These are phyloP conservation scores for Bassia scoparia DNA, from an alignment of 148 eudicot genomes.

Conservation along the genomic window DNA sequence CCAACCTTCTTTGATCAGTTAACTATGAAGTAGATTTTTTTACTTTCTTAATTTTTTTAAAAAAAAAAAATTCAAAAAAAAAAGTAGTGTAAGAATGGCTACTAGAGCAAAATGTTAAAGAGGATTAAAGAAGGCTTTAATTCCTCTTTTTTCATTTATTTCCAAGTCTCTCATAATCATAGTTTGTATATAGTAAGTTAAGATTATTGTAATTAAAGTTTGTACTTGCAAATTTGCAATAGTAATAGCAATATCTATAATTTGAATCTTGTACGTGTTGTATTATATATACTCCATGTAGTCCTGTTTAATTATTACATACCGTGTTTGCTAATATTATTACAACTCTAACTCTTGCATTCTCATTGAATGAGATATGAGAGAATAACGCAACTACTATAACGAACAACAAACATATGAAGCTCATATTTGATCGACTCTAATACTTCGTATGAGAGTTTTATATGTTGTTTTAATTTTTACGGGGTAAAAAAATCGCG, in stretches of 20 bases:
- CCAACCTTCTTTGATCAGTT: conserved; percentile 14
- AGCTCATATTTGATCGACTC: no score
- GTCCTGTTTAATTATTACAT: no score
- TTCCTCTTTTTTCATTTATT: conserved; percentile 8
- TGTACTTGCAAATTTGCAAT: not conserved
- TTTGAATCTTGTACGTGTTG: not conserved
- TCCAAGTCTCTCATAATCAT: conserved; percentile 9
- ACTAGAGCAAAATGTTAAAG: conserved; percentile 14
- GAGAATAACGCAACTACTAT: no score
- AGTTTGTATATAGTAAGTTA: conserved; percentile 1
- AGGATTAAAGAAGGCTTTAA: conserved; percentile 8
- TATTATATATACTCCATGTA: no score
- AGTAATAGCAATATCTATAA: not conserved
- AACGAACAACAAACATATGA: no score
- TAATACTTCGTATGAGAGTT: no score
- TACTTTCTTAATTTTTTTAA: not conserved
- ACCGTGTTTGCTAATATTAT: no score
- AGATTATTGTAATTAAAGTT: conserved; percentile 16
- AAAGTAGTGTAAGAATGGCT: conserved; percentile 25
- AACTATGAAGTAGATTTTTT: conserved; percentile 20
- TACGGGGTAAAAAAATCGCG: no score
- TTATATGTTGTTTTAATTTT: no score
- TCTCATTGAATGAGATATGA: no score
- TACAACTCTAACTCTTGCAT: no score
- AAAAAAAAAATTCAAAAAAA: no score